Base-by-base conservation (phyloP, 805 yeast genomes). In the Zygoascus biomembranicola region DNA sequence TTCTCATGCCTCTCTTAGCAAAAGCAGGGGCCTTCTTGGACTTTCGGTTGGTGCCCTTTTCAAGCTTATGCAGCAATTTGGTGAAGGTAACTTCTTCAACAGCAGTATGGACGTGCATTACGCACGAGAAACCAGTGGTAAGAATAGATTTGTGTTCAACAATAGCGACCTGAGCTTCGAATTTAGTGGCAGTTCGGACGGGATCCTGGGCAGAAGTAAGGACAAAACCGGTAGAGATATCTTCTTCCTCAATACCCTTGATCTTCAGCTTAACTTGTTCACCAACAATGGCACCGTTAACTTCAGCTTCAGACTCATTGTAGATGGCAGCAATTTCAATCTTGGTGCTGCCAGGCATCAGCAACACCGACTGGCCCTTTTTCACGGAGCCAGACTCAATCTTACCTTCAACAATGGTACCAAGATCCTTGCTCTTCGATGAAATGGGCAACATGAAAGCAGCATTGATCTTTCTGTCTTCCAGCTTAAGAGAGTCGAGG, bases 1-100 rank as follows among this genome's bases (percentile, higher is more conserved):
- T 81, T 82, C 89, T 92, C 98, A 92, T 92, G 66, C 99, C 99
- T 79, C 88, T 87, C 74, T 92, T 94, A 59, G 98, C 99, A 71
- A 90, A 94, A 50, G 97, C 96, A 57, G 99, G 99, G 35, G 99
- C 87, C 71, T 87, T 90, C 80, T 90, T 94, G 57, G 96, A 87
- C 72, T 83, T 87, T 76, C 97, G 85, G 80, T 92, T 92, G 54
- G 98, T 90, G 59, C 97, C 97, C 77, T 87, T 92, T 72, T 94
- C 96, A 64, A 94, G 77, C 74, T 92, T 90, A 75, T 94, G 98
- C 67, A 90, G 77, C 69, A 94, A 78, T 65, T 83, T 82, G 51
- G 84, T 77, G 67, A 94, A 81, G 26, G 78, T 78, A 51, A 94
- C 96, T 73, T 94, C 99, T 74, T 94, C 98, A 62, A 92, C 90